phyloP scores from a whole-genome alignment of 1,284 basidiomycete species.

The Pseudozyma sp. region DNA sequence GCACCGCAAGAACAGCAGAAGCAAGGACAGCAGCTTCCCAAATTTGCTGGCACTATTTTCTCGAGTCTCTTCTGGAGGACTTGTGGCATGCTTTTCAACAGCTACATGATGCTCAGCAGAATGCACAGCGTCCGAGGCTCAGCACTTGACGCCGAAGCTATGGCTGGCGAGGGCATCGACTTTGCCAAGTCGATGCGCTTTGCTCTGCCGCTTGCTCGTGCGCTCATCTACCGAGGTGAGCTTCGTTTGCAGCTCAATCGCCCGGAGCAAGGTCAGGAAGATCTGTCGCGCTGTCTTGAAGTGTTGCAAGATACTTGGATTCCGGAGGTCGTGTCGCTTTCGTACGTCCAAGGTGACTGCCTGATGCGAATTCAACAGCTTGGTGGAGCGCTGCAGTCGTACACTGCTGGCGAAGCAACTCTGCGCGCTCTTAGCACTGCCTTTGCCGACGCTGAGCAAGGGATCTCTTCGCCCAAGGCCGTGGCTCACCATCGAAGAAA shows the following conservation, averaged over 20 bases:
- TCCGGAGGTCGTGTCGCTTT: slow-evolving; percentile 43
- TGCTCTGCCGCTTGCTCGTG: slow-evolving; percentile 40
- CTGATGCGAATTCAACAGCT: slow-evolving; percentile 41
- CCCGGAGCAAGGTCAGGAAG: slow-evolving; percentile 42
- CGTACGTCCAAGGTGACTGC: slow-evolving; percentile 53
- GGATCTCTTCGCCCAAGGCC: slow-evolving; percentile 28
- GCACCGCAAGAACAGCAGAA: not conserved
- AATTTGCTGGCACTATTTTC: slow-evolving; percentile 28
- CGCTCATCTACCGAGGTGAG: slow-evolving; percentile 53
- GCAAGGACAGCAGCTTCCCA: slow-evolving; percentile 24
- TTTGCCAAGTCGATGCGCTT: slow-evolving; percentile 44
- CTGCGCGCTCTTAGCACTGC: slow-evolving; percentile 39
- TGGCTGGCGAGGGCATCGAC: slow-evolving; percentile 58
- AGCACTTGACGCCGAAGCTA: slow-evolving; percentile 57
- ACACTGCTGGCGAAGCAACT: slow-evolving; percentile 43
- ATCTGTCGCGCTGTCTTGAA: slow-evolving; percentile 43
- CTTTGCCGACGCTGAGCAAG: slow-evolving; percentile 36
- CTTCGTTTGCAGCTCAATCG: slow-evolving; percentile 43
- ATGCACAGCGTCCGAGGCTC: slow-evolving; percentile 60
- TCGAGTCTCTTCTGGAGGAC: slow-evolving; percentile 41
- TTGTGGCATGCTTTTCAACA: slow-evolving; percentile 24
- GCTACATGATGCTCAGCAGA: slow-evolving; percentile 42
- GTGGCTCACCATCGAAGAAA: slow-evolving; percentile 19
- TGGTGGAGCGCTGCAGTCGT: slow-evolving; percentile 44
- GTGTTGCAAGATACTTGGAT: slow-evolving; percentile 47